Evolutionary conservation across 2,329 filamentous ascomycete species (phyloP).

Genomic region (Cladophialophora exuberans): DNA sequence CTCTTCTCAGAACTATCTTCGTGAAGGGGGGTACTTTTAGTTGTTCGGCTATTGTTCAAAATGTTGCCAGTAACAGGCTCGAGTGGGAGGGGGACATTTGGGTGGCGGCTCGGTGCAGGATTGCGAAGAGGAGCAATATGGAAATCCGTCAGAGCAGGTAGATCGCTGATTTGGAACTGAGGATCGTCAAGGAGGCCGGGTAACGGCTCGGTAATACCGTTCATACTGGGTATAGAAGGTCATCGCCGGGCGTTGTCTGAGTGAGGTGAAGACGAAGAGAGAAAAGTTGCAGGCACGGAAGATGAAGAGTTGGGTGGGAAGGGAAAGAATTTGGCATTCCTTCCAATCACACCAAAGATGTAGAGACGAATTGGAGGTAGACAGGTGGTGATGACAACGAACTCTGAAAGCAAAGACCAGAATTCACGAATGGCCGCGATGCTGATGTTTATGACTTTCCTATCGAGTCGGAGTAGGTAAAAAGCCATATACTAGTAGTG

Average conservation of each 20-base stretch:
- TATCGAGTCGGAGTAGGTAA: no score
- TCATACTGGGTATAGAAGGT: slow-evolving; percentile 30
- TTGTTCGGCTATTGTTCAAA: slow-evolving; percentile 38
- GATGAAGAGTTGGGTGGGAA: neutral
- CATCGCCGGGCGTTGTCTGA: slow-evolving; percentile 20
- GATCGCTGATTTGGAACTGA: slow-evolving; percentile 43
- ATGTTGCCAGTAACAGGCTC: slow-evolving; percentile 46
- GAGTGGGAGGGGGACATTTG: slow-evolving; percentile 48
- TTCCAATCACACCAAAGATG: neutral
- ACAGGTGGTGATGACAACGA: neutral
- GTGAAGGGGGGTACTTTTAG: slow-evolving; percentile 5
- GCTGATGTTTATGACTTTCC: no score
- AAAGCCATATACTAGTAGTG: no score
- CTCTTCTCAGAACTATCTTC: slow-evolving; percentile 23
- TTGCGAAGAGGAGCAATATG: slow-evolving; percentile 54
- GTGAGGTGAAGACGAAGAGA: neutral
- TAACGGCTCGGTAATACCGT: slow-evolving; percentile 34
- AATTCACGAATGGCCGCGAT: neutral
- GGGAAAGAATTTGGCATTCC: neutral
- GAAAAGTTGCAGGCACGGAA: neutral
- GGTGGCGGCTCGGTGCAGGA: slow-evolving; percentile 46
- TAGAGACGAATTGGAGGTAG: neutral
- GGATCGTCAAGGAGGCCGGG: slow-evolving; percentile 45
- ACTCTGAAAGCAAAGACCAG: neutral
- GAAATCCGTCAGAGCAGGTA: slow-evolving; percentile 46